phyloP scores from a whole-genome alignment of 257 asterid genomes.

The Nyctanthes arbortristis region DNA sequence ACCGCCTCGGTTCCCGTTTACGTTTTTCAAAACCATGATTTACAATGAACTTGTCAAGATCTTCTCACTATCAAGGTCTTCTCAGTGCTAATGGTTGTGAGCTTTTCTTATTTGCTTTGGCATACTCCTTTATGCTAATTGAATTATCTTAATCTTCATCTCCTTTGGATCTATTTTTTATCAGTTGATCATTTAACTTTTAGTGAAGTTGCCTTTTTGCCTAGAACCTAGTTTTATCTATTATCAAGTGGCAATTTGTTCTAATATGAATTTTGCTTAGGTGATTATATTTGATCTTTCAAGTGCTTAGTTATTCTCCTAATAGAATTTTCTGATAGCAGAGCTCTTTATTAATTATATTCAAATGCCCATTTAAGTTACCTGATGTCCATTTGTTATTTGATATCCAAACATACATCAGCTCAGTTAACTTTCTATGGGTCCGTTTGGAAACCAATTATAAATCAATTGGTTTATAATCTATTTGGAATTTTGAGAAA shows the following conservation, averaged over 20 bases:
- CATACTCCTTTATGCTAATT: neutral
- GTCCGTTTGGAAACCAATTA: too few species aligned
- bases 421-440: neutral
- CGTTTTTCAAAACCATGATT: too few species aligned
- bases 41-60: too few species aligned
- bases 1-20: too few species aligned
- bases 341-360: neutral
- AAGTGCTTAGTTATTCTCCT: neutral
- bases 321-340: neutral
- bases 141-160: neutral
- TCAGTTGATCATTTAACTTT: neutral
- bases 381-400: too few species aligned
- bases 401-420: neutral
- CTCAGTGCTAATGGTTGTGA: neutral
- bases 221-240: neutral
- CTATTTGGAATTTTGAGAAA: too few species aligned
- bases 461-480: too few species aligned
- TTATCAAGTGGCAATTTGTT: neutral
- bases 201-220: neutral
- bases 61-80: too few species aligned
- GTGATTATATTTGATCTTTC: neutral
- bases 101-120: constrained; percentile 1
- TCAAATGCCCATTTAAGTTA: neutral
- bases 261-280: neutral
- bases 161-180: too few species aligned